Conservation (phyloP, 352 stramenopile genomes). For the Pythium insidiosum region DNA sequence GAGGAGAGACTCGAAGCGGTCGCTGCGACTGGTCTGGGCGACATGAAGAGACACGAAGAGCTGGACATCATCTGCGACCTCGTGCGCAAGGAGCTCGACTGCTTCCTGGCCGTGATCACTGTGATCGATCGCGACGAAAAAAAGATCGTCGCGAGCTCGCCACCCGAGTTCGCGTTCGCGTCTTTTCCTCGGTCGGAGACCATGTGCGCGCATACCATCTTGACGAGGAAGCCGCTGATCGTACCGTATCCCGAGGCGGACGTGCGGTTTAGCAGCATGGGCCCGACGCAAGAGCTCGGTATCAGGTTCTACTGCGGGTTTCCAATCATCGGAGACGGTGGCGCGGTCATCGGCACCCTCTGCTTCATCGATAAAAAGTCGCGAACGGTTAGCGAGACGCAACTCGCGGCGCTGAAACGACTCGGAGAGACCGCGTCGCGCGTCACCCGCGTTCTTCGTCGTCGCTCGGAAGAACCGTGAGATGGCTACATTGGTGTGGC, state of each 20-base stretch:
- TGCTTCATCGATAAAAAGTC: slow-evolving; percentile 24
- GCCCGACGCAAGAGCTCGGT: slow-evolving; percentile 18
- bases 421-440: slow-evolving; percentile 40
- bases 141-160: slow-evolving; percentile 37
- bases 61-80: slow-evolving; percentile 64
- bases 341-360: slow-evolving; percentile 39
- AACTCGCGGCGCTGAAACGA: slow-evolving; percentile 17
- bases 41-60: slow-evolving; percentile 47
- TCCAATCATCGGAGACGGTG: slow-evolving; percentile 31
- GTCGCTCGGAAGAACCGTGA: too few relatives aligned
- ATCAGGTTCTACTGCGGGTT: slow-evolving; percentile 76
- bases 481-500: too few relatives aligned
- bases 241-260: slow-evolving; percentile 50
- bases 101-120: slow-evolving; percentile 47
- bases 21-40: slow-evolving; percentile 27
- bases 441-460: slow-evolving; percentile 26
- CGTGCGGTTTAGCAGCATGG: slow-evolving; percentile 45
- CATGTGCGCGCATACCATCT: slow-evolving; percentile 59
- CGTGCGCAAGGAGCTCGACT: slow-evolving; percentile 41
- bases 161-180: slow-evolving; percentile 18
- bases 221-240: slow-evolving; percentile 49
- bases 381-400: slow-evolving; percentile 11
- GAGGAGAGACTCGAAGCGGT: slow-evolving; percentile 36
- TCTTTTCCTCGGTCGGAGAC: slow-evolving; percentile 40
- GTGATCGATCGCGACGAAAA: slow-evolving; percentile 42